Evolutionary conservation across 345 rosid species (phyloP).

Genomic region (Anastatica hierochuntica): DNA sequence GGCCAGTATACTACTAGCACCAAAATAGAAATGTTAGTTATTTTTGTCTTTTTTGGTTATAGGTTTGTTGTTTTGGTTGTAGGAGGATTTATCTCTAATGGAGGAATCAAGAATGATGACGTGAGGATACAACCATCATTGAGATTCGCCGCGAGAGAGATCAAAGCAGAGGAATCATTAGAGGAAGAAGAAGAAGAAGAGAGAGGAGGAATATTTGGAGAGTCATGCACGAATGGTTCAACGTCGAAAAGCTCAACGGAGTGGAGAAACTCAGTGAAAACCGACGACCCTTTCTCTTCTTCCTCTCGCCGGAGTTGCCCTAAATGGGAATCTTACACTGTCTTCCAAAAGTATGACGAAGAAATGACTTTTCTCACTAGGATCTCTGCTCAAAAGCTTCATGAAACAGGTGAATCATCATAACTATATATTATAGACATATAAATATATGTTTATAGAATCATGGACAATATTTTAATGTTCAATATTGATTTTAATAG

Average conservation of each 20-base stretch:
- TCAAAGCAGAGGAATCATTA: constrained; percentile 27
- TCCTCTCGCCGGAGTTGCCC: constrained; percentile 92
- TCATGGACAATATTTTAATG: not conserved
- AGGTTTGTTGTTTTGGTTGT: not conserved
- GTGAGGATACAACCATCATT: constrained; percentile 9
- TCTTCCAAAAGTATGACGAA: constrained; percentile 92
- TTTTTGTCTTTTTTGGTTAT: not conserved
- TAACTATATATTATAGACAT: not conserved
- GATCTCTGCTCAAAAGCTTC: constrained; percentile 82
- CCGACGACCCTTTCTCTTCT: constrained; percentile 90
- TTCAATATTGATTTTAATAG: no score
- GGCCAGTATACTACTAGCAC: no score
- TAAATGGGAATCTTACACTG: constrained; percentile 95
- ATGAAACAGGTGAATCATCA: constrained; percentile 64
- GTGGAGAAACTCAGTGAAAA: constrained; percentile 88
- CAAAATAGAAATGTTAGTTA: no score
- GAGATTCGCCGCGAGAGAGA: constrained; percentile 20
- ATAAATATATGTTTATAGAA: not conserved
- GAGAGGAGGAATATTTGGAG: constrained; percentile 58
- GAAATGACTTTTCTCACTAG: constrained; percentile 85
- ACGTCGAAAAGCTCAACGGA: constrained; percentile 98
- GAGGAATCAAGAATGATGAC: not conserved
- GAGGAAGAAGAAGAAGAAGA: constrained; percentile 34
- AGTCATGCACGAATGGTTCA: constrained; percentile 74
- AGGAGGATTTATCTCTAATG: constrained; percentile 3